A percentile compares a stretch with the other conserved stretches of the same genome.
These are phyloP conservation scores for Salvia sclarea DNA, from an alignment of 305 asterid genomes.

Conservation along the genomic window DNA sequence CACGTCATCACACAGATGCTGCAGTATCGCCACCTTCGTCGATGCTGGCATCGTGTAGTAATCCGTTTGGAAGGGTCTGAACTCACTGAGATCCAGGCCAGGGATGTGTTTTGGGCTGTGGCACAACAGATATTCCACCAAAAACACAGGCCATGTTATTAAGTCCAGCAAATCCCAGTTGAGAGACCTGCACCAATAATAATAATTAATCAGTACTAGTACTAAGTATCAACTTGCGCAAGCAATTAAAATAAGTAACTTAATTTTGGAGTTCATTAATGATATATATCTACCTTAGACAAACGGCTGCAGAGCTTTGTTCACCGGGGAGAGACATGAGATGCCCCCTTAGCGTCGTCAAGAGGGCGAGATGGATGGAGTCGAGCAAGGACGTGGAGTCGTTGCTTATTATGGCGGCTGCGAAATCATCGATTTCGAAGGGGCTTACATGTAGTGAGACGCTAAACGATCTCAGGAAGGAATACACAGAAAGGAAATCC, in stretches of 20 bases:
- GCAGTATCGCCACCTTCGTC: conserved; percentile 69
- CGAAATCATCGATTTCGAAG: conserved; percentile 66
- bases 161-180: conserved; percentile 85
- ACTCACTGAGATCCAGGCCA: conserved; percentile 50
- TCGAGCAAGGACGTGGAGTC: conserved; percentile 66
- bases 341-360: conserved; percentile 61
- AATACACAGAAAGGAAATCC: conserved; percentile 66
- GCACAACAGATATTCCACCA: conserved; percentile 68
- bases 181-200: conserved; percentile 55
- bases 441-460: conserved; percentile 70
- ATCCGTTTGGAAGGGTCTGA: conserved; percentile 52
- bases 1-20: conserved; percentile 80
- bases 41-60: conserved; percentile 62
- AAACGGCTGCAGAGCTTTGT: conserved; percentile 56
- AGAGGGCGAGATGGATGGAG: conserved; percentile 65
- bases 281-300: conserved; percentile 95
- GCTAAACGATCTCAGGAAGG: conserved; percentile 86
- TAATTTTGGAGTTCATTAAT: too few species aligned
- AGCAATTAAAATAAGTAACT: too few species aligned
- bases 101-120: conserved; percentile 60
- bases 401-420: conserved; percentile 50
- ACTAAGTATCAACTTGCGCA: too few species aligned
- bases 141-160: conserved; percentile 87
- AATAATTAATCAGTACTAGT: too few species aligned
- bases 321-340: conserved; percentile 62